phyloP scores from a whole-genome alignment of 1,284 basidiomycete species.

The Lentinus polychrous region DNA sequence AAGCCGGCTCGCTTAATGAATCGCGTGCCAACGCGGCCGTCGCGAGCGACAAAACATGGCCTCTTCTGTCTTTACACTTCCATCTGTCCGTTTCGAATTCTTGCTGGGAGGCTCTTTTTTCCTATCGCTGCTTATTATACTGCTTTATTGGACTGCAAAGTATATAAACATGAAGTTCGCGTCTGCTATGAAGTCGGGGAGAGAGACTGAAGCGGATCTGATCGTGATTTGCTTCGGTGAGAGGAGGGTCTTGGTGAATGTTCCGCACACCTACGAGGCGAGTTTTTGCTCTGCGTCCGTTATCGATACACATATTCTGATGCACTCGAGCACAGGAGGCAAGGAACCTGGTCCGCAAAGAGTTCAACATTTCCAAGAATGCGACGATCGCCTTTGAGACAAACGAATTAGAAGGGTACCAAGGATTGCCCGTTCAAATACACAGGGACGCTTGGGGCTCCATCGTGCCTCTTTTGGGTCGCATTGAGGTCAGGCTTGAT shows the following conservation, averaged over 20 bases:
- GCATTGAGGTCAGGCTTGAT: background rate
- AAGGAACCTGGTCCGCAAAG: background rate
- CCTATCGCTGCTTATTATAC: too few species aligned
- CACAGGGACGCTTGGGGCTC: background rate
- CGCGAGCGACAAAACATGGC: too few species aligned
- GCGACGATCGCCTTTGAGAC: background rate
- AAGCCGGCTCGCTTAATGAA: too few species aligned
- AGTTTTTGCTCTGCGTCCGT: background rate
- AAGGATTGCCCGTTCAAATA: background rate
- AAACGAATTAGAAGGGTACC: background rate
- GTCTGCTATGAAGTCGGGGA: background rate
- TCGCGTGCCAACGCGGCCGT: too few species aligned
- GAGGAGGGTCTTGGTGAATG: background rate
- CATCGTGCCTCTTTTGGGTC: background rate
- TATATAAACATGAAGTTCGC: background rate
- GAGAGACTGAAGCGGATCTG: background rate
- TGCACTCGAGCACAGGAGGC: background rate
- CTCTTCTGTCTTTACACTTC: too few species aligned
- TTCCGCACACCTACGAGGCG: background rate
- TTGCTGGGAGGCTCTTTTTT: too few species aligned
- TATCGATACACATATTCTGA: too few species aligned
- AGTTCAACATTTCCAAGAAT: background rate
- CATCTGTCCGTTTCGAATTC: too few species aligned
- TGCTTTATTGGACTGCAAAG: background rate
- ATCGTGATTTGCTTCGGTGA: background rate